Evolutionary conservation across 768 basidiomycete genomes (phyloP).

Genomic region (Leccinum uliginosum): DNA sequence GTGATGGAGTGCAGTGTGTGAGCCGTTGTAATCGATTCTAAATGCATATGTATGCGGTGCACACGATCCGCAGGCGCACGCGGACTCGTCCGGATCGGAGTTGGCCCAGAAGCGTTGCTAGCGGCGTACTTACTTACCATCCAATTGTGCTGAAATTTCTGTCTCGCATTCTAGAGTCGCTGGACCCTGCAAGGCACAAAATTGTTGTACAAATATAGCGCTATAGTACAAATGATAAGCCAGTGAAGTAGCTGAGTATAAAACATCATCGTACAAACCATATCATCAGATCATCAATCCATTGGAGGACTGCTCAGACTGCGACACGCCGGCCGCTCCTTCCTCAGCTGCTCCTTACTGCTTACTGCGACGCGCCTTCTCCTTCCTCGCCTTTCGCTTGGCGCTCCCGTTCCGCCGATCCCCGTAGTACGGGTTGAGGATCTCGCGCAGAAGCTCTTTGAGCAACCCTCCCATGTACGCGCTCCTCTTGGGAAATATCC

Average conservation of each 20-base stretch:
- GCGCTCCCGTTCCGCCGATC: constrained; percentile 17
- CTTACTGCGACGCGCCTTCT: neutral
- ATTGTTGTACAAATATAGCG: too few species aligned
- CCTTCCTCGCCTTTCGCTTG: constrained; percentile 15
- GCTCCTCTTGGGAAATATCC: constrained; percentile 26
- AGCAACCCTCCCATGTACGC: constrained; percentile 29
- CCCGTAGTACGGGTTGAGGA: constrained; percentile 17
- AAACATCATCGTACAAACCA: too few species aligned
- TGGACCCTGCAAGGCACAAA: too few species aligned
- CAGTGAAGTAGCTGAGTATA: neutral
- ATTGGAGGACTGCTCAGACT: neutral
- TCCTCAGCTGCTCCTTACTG: neutral
- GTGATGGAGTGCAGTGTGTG: neutral
- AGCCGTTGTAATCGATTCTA: too few species aligned
- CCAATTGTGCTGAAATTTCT: too few species aligned
- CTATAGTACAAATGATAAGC: neutral
- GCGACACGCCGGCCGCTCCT: neutral
- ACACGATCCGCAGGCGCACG: too few species aligned
- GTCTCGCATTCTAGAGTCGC: too few species aligned
- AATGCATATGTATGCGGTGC: too few species aligned
- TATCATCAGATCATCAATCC: neutral
- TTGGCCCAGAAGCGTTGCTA: too few species aligned
- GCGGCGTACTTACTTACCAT: too few species aligned
- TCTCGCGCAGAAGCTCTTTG: constrained; percentile 24
- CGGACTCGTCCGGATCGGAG: too few species aligned